Percentiles rank a stretch among this genome's conserved stretches.
Conservation (phyloP, 179 eudicot species). For the Spergularia azorica region DNA sequence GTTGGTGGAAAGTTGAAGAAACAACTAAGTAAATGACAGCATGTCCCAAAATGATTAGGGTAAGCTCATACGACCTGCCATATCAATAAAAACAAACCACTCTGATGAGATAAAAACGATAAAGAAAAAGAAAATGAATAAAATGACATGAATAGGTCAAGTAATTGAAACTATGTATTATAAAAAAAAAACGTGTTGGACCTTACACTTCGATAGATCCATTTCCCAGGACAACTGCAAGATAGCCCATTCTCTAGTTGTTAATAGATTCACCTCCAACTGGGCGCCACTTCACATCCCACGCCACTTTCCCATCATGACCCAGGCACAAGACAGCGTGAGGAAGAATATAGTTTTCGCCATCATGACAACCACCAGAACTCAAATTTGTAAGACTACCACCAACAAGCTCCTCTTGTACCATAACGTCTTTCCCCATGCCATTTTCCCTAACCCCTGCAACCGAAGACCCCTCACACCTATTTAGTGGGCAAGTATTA, state of each 20-base stretch:
- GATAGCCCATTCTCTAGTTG: constrained; percentile 79
- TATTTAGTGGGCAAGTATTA: constrained; percentile 5
- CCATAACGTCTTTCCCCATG: constrained; percentile 27
- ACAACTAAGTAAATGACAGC: too few species aligned
- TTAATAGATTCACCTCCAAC: constrained; percentile 35
- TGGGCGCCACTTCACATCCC: constrained; percentile 97
- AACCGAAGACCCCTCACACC: constrained; percentile 28
- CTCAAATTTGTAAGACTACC: constrained; percentile 25
- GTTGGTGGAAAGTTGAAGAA: not conserved
- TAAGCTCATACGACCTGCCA: not conserved
- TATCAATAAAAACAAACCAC: not conserved
- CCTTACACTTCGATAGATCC: constrained; percentile 96
- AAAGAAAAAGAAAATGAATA: too few species aligned
- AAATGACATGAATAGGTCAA: not conserved
- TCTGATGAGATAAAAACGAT: not conserved
- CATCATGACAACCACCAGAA: constrained; percentile 33
- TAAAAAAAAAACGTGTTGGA: constrained; percentile 7
- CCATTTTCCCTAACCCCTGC: constrained; percentile 21
- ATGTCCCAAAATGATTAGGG: not conserved
- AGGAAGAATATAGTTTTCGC: constrained; percentile 57
- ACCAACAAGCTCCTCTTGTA: constrained; percentile 16
- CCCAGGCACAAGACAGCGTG: constrained; percentile 81
- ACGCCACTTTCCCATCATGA: constrained; percentile 95
- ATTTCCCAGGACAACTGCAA: constrained; percentile 90
- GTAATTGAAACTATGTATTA: not conserved